Evolutionary conservation across 495 filamentous ascomycete genomes (phyloP), one percentile per base, ranked within the genome.

Genomic region (Jackrogersella multiformis): DNA sequence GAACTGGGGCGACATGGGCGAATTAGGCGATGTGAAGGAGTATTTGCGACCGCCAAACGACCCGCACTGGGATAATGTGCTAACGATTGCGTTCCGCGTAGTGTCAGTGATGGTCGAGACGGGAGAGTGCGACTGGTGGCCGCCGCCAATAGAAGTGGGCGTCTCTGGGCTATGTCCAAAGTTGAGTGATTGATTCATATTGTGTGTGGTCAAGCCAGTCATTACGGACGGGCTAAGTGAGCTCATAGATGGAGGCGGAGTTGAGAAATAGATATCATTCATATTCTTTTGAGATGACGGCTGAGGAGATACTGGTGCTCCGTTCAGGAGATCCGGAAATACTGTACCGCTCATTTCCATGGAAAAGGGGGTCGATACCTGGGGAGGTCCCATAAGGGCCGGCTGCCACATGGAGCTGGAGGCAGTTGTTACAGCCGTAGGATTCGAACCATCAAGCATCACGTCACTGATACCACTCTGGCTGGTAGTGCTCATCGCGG

Each of bases 401-500:
- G 87, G 87, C 66, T 90, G 88, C 92, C 88, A 90, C 70, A 88
- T 82, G 21, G 84, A 80, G 61, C 78, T 81, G 24, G 84, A 80
- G 21, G 77, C 74, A 5, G 84, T 73, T 10, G 76, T 66, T 28
- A 79, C 70, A 21, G 57, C 55, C 28, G 82, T 81, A 54, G 83
- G 87, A 68, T 90, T 90, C 9, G 90, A 88, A 4, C 90, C 92
- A 74, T 97, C 93, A 38, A 96, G 80, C 90, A 97, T 94, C 59
- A 93, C 86, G 72, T 98, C 94, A 76, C 92, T 97, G 70, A 96
- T 90, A 12, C 90, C 92, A 77, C 90, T 94, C 68, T 94, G 93
- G 71, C 94, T 97, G 24, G 89, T 91, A 15, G 91, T 95, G 77
- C 94, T 97, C 71, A 97, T 93, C 20, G 91, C 94, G 7, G 94